phyloP scores from a whole-genome alignment of 306 rosid species.

The Fragaria iinumae region DNA sequence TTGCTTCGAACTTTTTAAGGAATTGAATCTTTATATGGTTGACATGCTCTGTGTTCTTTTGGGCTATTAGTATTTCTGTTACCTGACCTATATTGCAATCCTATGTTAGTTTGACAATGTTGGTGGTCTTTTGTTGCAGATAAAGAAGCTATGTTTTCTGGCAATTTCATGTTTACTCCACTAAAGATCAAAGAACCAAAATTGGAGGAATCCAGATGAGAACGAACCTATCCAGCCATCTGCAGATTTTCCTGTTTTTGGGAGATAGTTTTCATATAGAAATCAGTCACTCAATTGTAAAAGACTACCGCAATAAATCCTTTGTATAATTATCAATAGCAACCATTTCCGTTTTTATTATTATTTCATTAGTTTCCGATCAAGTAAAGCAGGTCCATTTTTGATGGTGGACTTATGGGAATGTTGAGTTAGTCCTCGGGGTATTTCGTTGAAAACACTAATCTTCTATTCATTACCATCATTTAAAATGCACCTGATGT shows the following conservation, averaged over 20 bases:
- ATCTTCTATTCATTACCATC: background rate
- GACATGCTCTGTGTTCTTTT: background rate
- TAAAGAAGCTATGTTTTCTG: slow-evolving; percentile 71
- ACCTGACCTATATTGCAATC: too few species aligned
- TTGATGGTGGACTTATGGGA: background rate
- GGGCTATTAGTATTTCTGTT: background rate
- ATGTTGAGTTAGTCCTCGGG: background rate
- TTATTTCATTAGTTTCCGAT: background rate
- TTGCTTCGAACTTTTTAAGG: background rate
- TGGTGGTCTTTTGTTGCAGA: slow-evolving; percentile 55
- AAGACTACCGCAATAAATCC: slow-evolving; percentile 1
- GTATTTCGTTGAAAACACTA: too few species aligned
- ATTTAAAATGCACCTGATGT: too few species aligned
- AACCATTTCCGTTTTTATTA: background rate
- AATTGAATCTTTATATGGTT: background rate
- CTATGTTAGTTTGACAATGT: slow-evolving; percentile 26
- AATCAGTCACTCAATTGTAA: background rate
- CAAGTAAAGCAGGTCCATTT: background rate
- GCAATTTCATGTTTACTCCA: slow-evolving; percentile 76
- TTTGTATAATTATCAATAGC: background rate
- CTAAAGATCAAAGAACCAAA: slow-evolving; percentile 45
- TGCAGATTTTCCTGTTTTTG: background rate
- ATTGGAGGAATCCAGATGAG: slow-evolving; percentile 25
- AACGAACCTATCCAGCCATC: background rate
- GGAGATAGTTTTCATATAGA: background rate